phyloP scores from a whole-genome alignment of 192 early-diverging fungal species.

The Geranomyces variabilis region DNA sequence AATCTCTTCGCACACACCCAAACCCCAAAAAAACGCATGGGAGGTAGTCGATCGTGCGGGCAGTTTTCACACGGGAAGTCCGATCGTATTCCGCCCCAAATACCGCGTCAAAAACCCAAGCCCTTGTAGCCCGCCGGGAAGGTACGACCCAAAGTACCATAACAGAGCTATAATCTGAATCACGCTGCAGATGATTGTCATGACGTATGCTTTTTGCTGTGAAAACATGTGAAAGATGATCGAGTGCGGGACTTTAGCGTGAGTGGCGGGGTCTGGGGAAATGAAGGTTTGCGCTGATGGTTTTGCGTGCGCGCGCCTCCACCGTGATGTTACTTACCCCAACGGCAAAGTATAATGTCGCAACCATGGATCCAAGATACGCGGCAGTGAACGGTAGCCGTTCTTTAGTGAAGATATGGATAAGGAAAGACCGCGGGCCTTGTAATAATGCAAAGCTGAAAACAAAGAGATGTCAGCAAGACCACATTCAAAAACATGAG shows the following conservation, averaged over 20 bases:
- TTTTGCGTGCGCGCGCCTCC: too few relatives aligned
- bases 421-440: slow-evolving; percentile 79
- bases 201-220: slow-evolving; percentile 64
- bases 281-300: not conserved
- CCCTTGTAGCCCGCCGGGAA: slow-evolving; percentile 61
- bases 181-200: slow-evolving; percentile 78
- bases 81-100: slow-evolving; percentile 35
- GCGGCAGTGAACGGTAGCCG: slow-evolving; percentile 78
- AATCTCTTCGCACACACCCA: too few relatives aligned
- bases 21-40: too few relatives aligned
- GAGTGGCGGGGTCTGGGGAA: not conserved
- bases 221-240: not conserved
- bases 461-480: slow-evolving; percentile 7
- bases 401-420: slow-evolving; percentile 77
- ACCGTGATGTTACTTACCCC: slow-evolving; percentile 56
- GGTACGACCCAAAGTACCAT: slow-evolving; percentile 84
- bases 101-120: slow-evolving; percentile 29
- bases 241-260: too few relatives aligned
- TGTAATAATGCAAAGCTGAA: slow-evolving; percentile 76
- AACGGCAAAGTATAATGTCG: slow-evolving; percentile 85
- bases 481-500: not conserved
- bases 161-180: slow-evolving; percentile 79
- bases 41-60: too few relatives aligned
- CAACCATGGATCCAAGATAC: slow-evolving; percentile 80
- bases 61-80: slow-evolving; percentile 32